Base-by-base conservation (phyloP, 73 alveolate species). In the Paramecium caudatum region DNA sequence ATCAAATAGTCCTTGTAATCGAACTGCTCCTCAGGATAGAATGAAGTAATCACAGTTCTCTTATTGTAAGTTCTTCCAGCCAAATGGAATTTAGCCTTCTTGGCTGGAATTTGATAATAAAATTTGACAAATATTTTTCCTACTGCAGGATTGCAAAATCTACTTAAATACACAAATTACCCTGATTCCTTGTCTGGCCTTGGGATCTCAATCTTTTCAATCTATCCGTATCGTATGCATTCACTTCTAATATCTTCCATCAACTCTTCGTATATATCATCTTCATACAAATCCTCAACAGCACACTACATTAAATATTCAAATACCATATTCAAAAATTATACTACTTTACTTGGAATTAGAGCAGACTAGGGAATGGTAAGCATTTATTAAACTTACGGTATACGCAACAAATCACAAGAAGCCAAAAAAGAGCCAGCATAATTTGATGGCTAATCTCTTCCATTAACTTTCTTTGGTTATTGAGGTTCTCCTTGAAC, bases 71-170 rank as follows among this genome's bases (percentile, higher is more conserved):
- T 94, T 80, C 98, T 91, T 17, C 99, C 99, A 21, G 97, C 90
- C 36, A 97, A 65, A 63, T 94, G 95, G 90, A 88, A 96, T 94
- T 98, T 95, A 1, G 99, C 99, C 81, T 96, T 94, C 92, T 97
- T 97, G 1, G 99, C 98, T 19, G 98, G 48, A 36, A 37, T 45
- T 55, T 41, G 23, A 46, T 94, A 93, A 78, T 96, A 91, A 91
- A 97, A 97, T 93, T 95, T 96, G 9, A 97, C 97, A 92, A 97
- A 97, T 12, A 97, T 93, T 91, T 97, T 97, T 47, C 99, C 98
- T 5, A 96, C 98, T 82, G 96, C 96, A 6, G 93, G 93, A 41
- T 55, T 46, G 30, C 93, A 86, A 25, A 27, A 43, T 16, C 88
- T 74, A 74, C 9, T 17, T 9, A 12, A 39, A 78, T 82, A 91